These are phyloP conservation scores for Metschnikowia colocasiae DNA, from an alignment of 805 yeast species.

Conservation along the genomic window DNA sequence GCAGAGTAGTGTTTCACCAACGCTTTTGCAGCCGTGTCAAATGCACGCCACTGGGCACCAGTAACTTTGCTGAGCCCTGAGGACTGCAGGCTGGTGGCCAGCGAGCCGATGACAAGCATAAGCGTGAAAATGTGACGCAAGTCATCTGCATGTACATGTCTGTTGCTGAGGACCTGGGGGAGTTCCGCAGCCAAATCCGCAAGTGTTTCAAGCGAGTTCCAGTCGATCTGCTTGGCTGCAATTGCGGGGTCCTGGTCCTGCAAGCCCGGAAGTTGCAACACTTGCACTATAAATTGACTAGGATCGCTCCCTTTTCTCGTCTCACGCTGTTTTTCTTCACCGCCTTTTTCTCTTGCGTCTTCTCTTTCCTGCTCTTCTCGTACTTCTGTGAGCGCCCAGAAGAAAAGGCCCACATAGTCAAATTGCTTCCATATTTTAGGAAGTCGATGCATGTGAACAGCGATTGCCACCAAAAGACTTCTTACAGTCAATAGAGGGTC, in stretches of 20 bases:
- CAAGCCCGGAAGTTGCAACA: slow-evolving; percentile 3
- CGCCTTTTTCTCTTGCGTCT: slow-evolving; percentile 1
- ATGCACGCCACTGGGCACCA: slow-evolving; percentile 36
- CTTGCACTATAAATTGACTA: slow-evolving; percentile 21
- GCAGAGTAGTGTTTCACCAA: slow-evolving; percentile 43
- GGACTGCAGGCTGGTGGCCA: background rate
- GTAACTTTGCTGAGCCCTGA: background rate
- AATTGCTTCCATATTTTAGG: slow-evolving; percentile 31
- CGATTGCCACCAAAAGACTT: slow-evolving; percentile 21
- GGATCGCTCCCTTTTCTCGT: background rate
- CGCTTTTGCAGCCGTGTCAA: slow-evolving; percentile 41
- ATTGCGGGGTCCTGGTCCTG: background rate
- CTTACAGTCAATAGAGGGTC: background rate
- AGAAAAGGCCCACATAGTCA: slow-evolving; percentile 45
- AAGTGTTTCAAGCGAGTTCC: slow-evolving; percentile 35
- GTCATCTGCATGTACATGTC: background rate
- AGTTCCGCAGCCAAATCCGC: slow-evolving; percentile 21
- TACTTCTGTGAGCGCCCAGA: slow-evolving; percentile 38
- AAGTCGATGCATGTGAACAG: slow-evolving; percentile 44
- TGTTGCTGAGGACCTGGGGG: background rate
- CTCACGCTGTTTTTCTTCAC: background rate
- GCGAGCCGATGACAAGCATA: background rate
- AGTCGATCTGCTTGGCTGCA: slow-evolving; percentile 17
- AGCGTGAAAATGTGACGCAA: background rate
- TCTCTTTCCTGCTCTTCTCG: slow-evolving; percentile 9